Evolutionary conservation across 1,284 basidiomycete species (phyloP).

Genomic region (Leccinum pachyderme): DNA sequence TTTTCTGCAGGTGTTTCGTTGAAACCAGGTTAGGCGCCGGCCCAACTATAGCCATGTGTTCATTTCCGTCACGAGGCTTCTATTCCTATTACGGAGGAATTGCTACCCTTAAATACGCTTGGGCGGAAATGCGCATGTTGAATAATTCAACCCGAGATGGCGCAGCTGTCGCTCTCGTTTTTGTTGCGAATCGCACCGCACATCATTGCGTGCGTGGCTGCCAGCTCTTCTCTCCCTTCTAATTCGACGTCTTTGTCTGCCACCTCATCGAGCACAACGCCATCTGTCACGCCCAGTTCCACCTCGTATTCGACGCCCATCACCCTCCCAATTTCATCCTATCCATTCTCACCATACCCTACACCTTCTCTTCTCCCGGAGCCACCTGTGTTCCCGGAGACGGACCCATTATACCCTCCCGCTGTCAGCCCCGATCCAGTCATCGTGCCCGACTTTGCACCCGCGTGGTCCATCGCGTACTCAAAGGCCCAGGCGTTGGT

Average conservation of each 20-base stretch:
- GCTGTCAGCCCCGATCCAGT: slow-evolving; percentile 27
- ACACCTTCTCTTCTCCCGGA: slow-evolving; percentile 30
- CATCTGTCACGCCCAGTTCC: slow-evolving; percentile 5
- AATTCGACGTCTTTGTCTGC: background rate
- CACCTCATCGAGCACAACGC: background rate
- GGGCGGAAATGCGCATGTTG: background rate
- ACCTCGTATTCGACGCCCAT: background rate
- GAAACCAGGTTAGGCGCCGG: background rate
- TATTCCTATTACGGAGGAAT: background rate
- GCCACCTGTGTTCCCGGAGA: slow-evolving; percentile 30
- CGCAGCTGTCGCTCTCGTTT: slow-evolving; percentile 9
- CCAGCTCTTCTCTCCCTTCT: slow-evolving; percentile 2
- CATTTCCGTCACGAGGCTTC: slow-evolving; percentile 1
- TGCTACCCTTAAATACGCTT: slow-evolving; percentile 7
- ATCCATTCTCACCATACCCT: slow-evolving; percentile 29
- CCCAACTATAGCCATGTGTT: slow-evolving; percentile 1
- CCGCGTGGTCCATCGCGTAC: slow-evolving; percentile 42
- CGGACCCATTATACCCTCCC: slow-evolving; percentile 31
- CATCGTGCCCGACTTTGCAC: slow-evolving; percentile 43
- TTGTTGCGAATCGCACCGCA: slow-evolving; percentile 18
- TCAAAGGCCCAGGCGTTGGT: slow-evolving; percentile 38
- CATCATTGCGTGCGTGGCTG: slow-evolving; percentile 6
- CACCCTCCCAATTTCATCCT: slow-evolving; percentile 28
- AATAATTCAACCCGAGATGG: slow-evolving; percentile 15
- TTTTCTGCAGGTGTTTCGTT: background rate